Conservation (phyloP, 805 yeast species). For the Ogataea ganodermae region DNA sequence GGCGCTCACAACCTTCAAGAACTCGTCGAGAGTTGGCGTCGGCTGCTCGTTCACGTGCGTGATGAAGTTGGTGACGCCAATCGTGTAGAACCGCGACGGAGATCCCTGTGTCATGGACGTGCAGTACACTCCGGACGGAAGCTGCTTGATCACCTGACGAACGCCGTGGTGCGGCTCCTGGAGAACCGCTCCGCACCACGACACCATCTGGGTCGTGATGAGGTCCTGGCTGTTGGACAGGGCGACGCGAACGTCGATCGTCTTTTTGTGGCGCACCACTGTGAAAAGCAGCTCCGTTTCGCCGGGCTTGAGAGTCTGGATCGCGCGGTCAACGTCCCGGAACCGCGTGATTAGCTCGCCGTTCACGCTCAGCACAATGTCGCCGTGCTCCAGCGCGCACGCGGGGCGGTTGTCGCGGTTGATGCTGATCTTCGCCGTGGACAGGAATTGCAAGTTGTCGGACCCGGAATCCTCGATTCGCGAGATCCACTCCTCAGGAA, state of each 20-base stretch:
- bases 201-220: slow-evolving; percentile 64
- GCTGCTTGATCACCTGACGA: slow-evolving; percentile 71
- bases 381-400: slow-evolving; percentile 58
- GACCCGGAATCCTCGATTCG: slow-evolving; percentile 56
- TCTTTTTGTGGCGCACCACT: slow-evolving; percentile 70
- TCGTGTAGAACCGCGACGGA: slow-evolving; percentile 81
- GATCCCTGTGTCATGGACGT: slow-evolving; percentile 76
- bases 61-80: slow-evolving; percentile 78
- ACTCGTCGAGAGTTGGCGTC: slow-evolving; percentile 69
- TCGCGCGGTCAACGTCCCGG: slow-evolving; percentile 58
- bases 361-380: slow-evolving; percentile 71
- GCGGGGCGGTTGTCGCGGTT: slow-evolving; percentile 31
- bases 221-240: slow-evolving; percentile 60
- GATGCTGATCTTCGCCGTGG: slow-evolving; percentile 62
- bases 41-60: slow-evolving; percentile 83
- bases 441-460: slow-evolving; percentile 72
- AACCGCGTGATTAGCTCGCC: slow-evolving; percentile 64
- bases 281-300: slow-evolving; percentile 49
- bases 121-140: slow-evolving; percentile 85
- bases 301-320: slow-evolving; percentile 40
- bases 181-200: slow-evolving; percentile 82
- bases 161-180: slow-evolving; percentile 95
- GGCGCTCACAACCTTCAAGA: slow-evolving; percentile 62
- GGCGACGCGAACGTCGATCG: slow-evolving; percentile 60
- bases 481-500: slow-evolving; percentile 78